Base-by-base conservation (phyloP, 2,329 filamentous ascomycete genomes). In the Paraphoma chrysanthemicola region DNA sequence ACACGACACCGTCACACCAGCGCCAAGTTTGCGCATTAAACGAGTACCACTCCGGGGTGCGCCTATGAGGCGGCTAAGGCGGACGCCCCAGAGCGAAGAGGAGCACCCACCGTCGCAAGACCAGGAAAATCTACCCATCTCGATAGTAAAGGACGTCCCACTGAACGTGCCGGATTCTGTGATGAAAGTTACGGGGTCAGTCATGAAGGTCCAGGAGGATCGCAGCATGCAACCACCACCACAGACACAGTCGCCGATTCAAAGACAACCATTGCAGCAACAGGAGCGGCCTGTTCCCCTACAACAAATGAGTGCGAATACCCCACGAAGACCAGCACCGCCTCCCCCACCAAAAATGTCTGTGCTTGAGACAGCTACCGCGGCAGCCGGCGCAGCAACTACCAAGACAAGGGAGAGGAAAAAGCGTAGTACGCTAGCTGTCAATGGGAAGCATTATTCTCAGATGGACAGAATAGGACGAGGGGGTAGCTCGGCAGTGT, bases 281-380 rank as follows among this genome's bases (percentile, higher is more conserved):
- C 60, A 68, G 58, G 81, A 78, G 63, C 80, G 78, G 53, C 81
- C 81, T 17, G 73, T 77, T 30, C 79, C 81, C 12, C 75, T 89
- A 8, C 82, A 82, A 12, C 75, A 79, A 6, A 80, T 85, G 58
- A 87, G 83, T 67, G 84, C 81, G 55, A 90, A 90, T 68, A 97
- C 92, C 4, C 93, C 93, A 10, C 90, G 87, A 68, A 84, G 93
- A 64, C 85, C 90, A 18, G 92, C 92, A 1, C 90, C 89, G 2
- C 76, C 89, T 16, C 94, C 94, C 2, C 93, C 93, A 7, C 94
- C 95, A 0, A 98, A 97, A 77, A 98, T 98, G 94, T 95, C 91
- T 1, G 90, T 97, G 7, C 80, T 97, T n/a, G 93, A 98, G 64
- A 90, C 93, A 3, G 94, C 93, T 2, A 97, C 94, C 1, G 87